Evolutionary conservation across 2,329 filamentous ascomycete genomes (phyloP), one percentile per base, ranked within the genome.

Genomic region (Clonostachys rosea): DNA sequence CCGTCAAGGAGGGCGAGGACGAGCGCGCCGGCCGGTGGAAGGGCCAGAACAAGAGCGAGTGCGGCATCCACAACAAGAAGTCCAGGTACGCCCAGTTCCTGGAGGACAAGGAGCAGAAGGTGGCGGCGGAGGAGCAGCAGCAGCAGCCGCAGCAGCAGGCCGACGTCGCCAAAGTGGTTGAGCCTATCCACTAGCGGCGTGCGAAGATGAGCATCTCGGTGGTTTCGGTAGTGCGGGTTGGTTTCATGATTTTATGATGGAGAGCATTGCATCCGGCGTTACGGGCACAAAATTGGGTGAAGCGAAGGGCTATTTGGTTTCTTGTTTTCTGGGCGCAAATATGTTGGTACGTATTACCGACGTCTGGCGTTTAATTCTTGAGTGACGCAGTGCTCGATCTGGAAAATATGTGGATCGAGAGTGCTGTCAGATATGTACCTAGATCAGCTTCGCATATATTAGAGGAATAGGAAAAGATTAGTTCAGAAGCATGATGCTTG

Each of bases 11-110:
- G 49, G 89, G 89, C 54, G 94, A 99, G 71, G 94, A 97, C 60
- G 94, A 99, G 81, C 86, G 94, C 45, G 87, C 94, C 9, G 94
- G 94, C 49, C 86, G 94, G 56, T 99, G 94, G 94, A 96, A 96
- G 79, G 94, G 94, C 52, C 87, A 91, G 68, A 74, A 79, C 60
- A 99, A 99, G 85, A 95, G 91, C 14, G 94, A 99, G 75, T 99
- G 94, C 67, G 94, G 94, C 43, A 97, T 99, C 63, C 94, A 99
- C 81, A 97, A 97, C 78, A 95, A 94, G 70, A 86, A 91, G 67
- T 95, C 89, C 49, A 86, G 91, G 57, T 99, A 97, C 62, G 88
- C 91, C 11, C 84, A 91, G 69, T 96, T 87, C 69, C 71, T 95
- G 47, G 76, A 78, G 59, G 83, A 90, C 51, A 81, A 87, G 67